Percentiles rank a stretch among this genome's conserved stretches.
These are phyloP conservation scores for Aspergillus cristatus DNA, from an alignment of 495 filamentous ascomycete genomes.

Conservation along the genomic window DNA sequence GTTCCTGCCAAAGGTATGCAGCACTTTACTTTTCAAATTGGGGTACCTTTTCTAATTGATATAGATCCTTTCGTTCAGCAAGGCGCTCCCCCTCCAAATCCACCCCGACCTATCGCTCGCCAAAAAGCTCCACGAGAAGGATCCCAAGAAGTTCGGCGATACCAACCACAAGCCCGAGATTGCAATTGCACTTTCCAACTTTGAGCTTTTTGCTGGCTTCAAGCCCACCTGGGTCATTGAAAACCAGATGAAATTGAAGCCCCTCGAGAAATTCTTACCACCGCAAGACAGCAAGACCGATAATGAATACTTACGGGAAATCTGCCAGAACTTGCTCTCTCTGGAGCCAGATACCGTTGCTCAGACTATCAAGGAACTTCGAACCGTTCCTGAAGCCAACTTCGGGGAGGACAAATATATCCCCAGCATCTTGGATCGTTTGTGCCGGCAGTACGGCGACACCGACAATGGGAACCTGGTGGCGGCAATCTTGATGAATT, in stretches of 20 bases:
- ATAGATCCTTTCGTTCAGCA: slow-evolving; percentile 64
- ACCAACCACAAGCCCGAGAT: slow-evolving; percentile 80
- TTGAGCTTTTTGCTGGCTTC: slow-evolving; percentile 72
- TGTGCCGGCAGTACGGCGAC: slow-evolving; percentile 54
- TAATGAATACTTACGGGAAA: slow-evolving; percentile 49
- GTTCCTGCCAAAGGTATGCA: slow-evolving; percentile 62
- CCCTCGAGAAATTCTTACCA: slow-evolving; percentile 45
- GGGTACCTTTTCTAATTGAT: neutral
- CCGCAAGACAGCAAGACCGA: slow-evolving; percentile 36
- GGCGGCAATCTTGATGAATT: slow-evolving; percentile 64
- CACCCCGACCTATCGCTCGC: slow-evolving; percentile 65
- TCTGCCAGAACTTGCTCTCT: slow-evolving; percentile 49
- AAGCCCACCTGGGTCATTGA: slow-evolving; percentile 56
- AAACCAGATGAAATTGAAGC: slow-evolving; percentile 46
- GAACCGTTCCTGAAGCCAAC: slow-evolving; percentile 31
- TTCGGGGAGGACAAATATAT: slow-evolving; percentile 52
- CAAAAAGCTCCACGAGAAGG: slow-evolving; percentile 48
- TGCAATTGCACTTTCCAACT: slow-evolving; percentile 62
- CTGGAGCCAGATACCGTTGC: slow-evolving; percentile 43
- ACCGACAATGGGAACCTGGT: slow-evolving; percentile 51
- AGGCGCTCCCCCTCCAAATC: slow-evolving; percentile 74
- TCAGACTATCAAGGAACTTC: slow-evolving; percentile 41
- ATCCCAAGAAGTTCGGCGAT: slow-evolving; percentile 60
- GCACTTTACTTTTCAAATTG: neutral
- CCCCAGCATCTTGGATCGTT: slow-evolving; percentile 51